Evolutionary conservation across 2,329 filamentous ascomycete genomes (phyloP).

Genomic region (Chaetomium sp.): DNA sequence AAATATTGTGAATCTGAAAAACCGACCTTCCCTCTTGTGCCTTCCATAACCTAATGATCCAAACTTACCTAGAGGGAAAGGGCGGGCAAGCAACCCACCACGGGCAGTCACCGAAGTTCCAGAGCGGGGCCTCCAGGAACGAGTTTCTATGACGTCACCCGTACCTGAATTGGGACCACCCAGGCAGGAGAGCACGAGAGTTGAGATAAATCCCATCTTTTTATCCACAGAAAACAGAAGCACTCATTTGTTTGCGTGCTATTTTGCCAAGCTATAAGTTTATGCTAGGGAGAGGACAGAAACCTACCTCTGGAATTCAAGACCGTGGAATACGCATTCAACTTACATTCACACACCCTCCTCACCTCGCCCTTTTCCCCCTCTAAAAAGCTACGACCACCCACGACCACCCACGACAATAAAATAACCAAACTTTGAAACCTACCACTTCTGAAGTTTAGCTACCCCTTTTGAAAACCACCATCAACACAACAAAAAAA

Average conservation of each 20-base stretch:
- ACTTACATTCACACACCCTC: background rate
- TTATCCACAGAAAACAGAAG: too few relatives aligned
- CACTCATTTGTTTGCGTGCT: too few relatives aligned
- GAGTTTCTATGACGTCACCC: constrained; percentile 13
- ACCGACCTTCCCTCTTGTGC: too few relatives aligned
- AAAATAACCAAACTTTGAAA: background rate
- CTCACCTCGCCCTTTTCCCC: background rate
- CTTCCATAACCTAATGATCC: too few relatives aligned
- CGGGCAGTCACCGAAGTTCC: background rate
- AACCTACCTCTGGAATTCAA: background rate
- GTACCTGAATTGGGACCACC: constrained; percentile 9
- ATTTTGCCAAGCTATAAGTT: too few relatives aligned
- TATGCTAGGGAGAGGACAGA: background rate
- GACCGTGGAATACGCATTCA: background rate
- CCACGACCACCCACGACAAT: background rate
- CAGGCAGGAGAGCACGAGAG: background rate
- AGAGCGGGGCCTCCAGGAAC: background rate
- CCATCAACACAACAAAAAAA: background rate
- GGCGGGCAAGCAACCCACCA: background rate
- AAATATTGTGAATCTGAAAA: too few relatives aligned
- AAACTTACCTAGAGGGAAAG: too few relatives aligned
- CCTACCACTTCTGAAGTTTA: background rate
- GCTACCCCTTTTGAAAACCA: background rate
- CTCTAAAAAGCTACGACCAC: background rate
- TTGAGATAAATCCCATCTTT: constrained; percentile 1